These are phyloP conservation scores for Letharia lupina DNA, from an alignment of 495 filamentous ascomycete species.

Conservation along the genomic window DNA sequence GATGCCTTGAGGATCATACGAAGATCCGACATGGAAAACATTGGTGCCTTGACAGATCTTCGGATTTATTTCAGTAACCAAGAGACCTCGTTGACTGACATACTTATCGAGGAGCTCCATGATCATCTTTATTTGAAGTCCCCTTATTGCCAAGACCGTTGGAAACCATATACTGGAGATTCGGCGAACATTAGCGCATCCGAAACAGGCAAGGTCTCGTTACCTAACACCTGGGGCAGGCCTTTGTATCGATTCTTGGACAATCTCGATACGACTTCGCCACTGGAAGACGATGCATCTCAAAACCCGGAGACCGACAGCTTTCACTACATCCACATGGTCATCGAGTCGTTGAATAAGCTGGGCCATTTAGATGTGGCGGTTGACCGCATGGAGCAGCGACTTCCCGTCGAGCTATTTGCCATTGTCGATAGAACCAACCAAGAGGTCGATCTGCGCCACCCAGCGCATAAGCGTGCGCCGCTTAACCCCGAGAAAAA, in stretches of 20 bases:
- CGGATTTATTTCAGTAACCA: conserved; percentile 86
- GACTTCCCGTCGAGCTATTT: conserved; percentile 90
- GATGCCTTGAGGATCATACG: conserved; percentile 74
- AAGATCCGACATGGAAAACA: conserved; percentile 81
- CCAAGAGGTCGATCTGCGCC: conserved; percentile 81
- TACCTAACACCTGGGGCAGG: conserved; percentile 39
- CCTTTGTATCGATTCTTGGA: conserved; percentile 75
- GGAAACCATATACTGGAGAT: conserved; percentile 51
- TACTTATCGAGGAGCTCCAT: conserved; percentile 90
- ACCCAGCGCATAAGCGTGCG: conserved; percentile 60
- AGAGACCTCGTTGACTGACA: conserved; percentile 84
- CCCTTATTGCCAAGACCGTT: conserved; percentile 88
- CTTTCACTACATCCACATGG: conserved; percentile 80
- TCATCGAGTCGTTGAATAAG: conserved; percentile 82
- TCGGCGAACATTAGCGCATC: conserved; percentile 8
- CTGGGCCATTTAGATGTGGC: conserved; percentile 78
- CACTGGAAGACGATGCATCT: conserved; percentile 77
- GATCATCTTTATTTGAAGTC: conserved; percentile 96
- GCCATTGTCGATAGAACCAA: conserved; percentile 91
- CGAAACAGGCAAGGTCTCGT: conserved; percentile 13
- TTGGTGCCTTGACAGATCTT: conserved; percentile 80
- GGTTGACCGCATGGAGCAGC: conserved; percentile 82
- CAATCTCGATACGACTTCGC: conserved; percentile 57
- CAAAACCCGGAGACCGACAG: conserved; percentile 92
- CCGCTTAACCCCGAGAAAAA: conserved; percentile 34